Base-by-base conservation (phyloP, 2,329 filamentous ascomycete species). In the Talaromyces sp. region DNA sequence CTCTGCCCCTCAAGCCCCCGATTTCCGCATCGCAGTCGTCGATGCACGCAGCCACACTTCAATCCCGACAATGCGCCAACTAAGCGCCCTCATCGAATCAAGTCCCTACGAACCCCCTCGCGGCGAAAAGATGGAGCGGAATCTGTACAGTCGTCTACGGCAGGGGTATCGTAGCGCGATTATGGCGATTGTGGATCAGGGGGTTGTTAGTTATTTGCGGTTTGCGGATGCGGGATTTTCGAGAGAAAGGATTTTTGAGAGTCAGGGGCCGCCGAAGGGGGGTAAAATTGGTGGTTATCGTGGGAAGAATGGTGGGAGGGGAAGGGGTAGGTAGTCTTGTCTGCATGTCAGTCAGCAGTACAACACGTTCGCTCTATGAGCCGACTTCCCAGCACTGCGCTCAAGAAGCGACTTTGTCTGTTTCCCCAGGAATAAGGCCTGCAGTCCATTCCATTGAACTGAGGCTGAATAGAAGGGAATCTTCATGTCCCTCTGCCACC, bases 111-210 rank as follows among this genome's bases (percentile, higher is more conserved):
- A 89, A 66, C 86, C 88, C 0, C 89, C 83, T 66, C 73, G 75
- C 54, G 68, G 82, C 66, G 54, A 82, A 77, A 74, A 86, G 73
- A 71, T 81, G 74, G 74, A 77, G 13, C 77, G 79, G 8, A 77
- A 84, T 68, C 77, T 93, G 68, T 95, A 96, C 73, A 86, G 89
- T 72, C 87, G 91, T 66, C 80, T 98, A 68, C 94, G 93, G 77
- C 88, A 96, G 72, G 95, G 93, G 1, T 88, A 90, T 75, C 86
- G 92, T 68, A 95, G 92, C 76, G 90, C 95, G 37, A 82, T 97
- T 39, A 76, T 99, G 27, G 95, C 93, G 0, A 86, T 98, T 2
- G 93, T 97, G 39, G 95, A 98, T 75, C 86, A 92, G 68, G 95
- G 95, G 0, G 84, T 98, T 24, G 90, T 93, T 54, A 98, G 94